Conservation (phyloP, 441 rosid genomes). For the Raphanus hybrid region DNA sequence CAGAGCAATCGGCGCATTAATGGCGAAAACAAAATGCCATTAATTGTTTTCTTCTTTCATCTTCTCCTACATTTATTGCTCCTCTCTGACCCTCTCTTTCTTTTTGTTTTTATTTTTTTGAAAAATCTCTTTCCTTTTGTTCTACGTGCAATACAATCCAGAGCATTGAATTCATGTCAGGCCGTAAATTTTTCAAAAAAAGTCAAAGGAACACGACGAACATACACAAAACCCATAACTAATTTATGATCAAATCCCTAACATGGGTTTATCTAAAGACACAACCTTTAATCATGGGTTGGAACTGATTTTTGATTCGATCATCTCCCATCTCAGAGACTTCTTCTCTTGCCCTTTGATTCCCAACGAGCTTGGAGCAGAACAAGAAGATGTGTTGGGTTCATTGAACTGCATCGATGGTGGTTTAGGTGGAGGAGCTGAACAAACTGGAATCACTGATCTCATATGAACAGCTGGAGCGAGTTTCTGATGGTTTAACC, state of each 20-base stretch:
- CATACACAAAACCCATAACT: constrained; percentile 35
- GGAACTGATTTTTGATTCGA: neutral
- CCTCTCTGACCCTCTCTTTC: constrained; percentile 38
- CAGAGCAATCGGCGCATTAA: constrained; percentile 50
- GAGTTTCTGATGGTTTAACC: constrained; percentile 42
- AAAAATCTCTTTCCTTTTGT: constrained; percentile 38
- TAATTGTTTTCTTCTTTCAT: constrained; percentile 55
- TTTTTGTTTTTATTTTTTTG: constrained; percentile 30
- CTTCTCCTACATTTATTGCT: constrained; percentile 41
- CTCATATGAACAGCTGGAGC: constrained; percentile 84
- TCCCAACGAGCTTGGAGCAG: constrained; percentile 23
- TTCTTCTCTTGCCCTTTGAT: neutral
- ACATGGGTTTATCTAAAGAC: constrained; percentile 32
- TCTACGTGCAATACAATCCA: constrained; percentile 42
- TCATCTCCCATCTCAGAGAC: neutral
- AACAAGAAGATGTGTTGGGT: constrained; percentile 28
- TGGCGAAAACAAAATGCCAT: constrained; percentile 59
- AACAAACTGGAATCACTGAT: constrained; percentile 80
- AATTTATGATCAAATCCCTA: neutral
- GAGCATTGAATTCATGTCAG: constrained; percentile 48
- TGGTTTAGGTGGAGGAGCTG: constrained; percentile 57
- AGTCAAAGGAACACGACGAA: constrained; percentile 31
- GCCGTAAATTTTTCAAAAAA: neutral
- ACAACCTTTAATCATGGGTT: constrained; percentile 23
- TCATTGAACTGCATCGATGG: neutral